Evolutionary conservation across 169 alveolate species (phyloP).

Genomic region (Amoebophrya sp.): DNA sequence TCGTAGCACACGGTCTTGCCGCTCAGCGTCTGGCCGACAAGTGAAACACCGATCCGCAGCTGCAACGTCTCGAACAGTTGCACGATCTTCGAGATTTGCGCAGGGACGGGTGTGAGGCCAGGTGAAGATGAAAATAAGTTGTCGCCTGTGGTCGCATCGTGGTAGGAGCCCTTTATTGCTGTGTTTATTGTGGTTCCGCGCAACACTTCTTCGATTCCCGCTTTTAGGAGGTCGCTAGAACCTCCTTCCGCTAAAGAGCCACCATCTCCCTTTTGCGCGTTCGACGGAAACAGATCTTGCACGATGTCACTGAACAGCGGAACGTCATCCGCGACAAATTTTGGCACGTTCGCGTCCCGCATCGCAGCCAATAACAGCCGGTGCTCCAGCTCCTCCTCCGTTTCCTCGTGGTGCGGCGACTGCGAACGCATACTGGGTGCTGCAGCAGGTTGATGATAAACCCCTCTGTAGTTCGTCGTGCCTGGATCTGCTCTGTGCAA

Average conservation of each 20-base stretch:
- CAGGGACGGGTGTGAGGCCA: no score
- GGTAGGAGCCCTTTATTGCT: no score
- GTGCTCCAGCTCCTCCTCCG: conserved; percentile 61
- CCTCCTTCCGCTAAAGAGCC: conserved; percentile 33
- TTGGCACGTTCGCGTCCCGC: conserved; percentile 84
- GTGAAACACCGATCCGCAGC: conserved; percentile 82
- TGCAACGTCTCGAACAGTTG: conserved; percentile 74
- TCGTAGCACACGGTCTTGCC: conserved; percentile 80
- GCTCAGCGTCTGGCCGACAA: conserved; percentile 84
- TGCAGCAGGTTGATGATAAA: no score
- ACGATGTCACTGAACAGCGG: conserved; percentile 79
- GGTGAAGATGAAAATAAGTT: no score
- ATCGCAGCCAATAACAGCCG: conserved; percentile 61
- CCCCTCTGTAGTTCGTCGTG: no score
- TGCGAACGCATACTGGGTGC: no score
- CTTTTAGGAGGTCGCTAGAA: conserved; percentile 42
- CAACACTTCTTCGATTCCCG: no score
- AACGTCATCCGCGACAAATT: conserved; percentile 70
- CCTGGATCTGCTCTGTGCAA: no score
- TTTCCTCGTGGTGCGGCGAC: no score
- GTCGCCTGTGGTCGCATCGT: no score
- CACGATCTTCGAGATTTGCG: conserved; percentile 70
- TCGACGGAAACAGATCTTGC: conserved; percentile 82
- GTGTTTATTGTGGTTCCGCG: no score
- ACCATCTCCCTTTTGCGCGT: conserved; percentile 33